Evolutionary conservation across 805 yeast species (phyloP).

Genomic region (Pichia occidentalis): DNA sequence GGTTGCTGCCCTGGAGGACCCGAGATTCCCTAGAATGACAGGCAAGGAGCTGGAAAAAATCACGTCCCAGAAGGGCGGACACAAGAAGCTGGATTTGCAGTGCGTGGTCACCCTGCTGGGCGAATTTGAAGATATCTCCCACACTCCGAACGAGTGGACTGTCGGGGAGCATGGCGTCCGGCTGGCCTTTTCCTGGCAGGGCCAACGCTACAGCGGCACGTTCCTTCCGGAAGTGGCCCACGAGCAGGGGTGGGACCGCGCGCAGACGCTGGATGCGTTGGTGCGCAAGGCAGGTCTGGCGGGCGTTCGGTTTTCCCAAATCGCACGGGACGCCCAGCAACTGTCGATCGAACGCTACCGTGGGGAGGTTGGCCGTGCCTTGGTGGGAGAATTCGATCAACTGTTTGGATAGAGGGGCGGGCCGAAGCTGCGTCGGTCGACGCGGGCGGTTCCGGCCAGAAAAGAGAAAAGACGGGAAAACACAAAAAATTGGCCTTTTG

Average conservation of each 20-base stretch:
- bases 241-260: slow-evolving; percentile 78
- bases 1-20: slow-evolving; percentile 69
- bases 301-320: neutral
- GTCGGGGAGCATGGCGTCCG: slow-evolving; percentile 76
- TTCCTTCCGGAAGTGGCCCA: slow-evolving; percentile 85
- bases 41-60: slow-evolving; percentile 42
- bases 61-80: no score
- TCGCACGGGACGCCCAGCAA: no score
- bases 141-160: slow-evolving; percentile 63
- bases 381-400: slow-evolving; percentile 38
- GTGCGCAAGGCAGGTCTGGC: slow-evolving; percentile 65
- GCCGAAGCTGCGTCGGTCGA: no score
- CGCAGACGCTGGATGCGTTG: slow-evolving; percentile 63
- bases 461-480: no score
- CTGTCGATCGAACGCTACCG: slow-evolving; percentile 53
- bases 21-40: slow-evolving; percentile 64
- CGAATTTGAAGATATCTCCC: slow-evolving; percentile 44
- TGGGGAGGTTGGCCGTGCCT: slow-evolving; percentile 42
- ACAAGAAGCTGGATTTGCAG: slow-evolving; percentile 27
- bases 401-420: no score
- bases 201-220: slow-evolving; percentile 49
- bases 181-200: slow-evolving; percentile 1
- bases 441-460: no score
- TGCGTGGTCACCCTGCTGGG: slow-evolving; percentile 60
- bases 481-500: no score